Conservation (phyloP, 192 early-diverging fungal genomes). For the Coemansia sp. region DNA sequence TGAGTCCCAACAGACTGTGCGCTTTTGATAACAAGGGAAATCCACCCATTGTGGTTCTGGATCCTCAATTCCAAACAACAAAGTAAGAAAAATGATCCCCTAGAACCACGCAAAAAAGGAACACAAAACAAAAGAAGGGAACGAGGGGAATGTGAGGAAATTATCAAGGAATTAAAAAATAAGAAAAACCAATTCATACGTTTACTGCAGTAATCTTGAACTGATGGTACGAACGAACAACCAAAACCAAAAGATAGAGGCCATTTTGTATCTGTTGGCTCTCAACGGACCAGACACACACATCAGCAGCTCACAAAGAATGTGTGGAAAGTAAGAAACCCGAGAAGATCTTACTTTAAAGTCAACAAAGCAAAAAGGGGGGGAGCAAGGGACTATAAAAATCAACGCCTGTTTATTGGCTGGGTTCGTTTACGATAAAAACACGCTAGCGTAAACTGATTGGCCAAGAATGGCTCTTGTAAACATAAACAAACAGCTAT, state of each 20-base stretch:
- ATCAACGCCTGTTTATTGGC: neutral
- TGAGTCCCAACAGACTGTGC: too few species aligned
- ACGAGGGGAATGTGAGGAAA: neutral
- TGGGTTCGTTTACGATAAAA: constrained; percentile 2
- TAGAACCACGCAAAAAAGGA: neutral
- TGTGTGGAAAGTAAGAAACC: neutral
- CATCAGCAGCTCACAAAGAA: neutral
- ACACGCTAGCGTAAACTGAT: neutral
- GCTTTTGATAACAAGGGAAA: too few species aligned
- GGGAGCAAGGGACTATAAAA: constrained; percentile 3
- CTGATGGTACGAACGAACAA: neutral
- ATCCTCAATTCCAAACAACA: neutral
- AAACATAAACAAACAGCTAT: constrained; percentile 13
- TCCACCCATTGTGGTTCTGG: too few species aligned
- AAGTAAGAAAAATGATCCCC: neutral
- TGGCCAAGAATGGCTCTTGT: neutral
- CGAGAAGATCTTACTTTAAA: neutral
- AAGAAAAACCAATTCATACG: neutral
- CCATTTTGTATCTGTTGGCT: neutral
- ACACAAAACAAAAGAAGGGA: neutral
- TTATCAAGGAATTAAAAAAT: neutral
- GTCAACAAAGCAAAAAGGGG: neutral
- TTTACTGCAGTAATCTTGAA: neutral
- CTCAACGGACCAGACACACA: neutral
- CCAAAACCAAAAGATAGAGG: neutral